Base-by-base conservation (phyloP, 1,284 basidiomycete genomes). In the Malassezia sympodialis region DNA sequence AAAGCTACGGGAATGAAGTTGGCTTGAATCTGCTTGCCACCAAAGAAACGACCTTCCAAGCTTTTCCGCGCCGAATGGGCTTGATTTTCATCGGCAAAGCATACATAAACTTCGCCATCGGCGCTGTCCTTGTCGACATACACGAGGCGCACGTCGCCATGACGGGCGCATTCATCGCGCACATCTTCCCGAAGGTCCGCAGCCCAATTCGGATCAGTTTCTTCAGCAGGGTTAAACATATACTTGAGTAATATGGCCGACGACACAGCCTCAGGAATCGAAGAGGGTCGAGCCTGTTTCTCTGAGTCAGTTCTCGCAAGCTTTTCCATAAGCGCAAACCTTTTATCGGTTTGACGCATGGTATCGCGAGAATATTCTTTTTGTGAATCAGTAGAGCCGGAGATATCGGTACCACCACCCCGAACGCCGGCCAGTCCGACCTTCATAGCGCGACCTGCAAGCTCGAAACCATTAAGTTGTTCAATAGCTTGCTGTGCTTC, bases 401-500 rank as follows among this genome's bases (percentile, higher is more conserved):
- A 8, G 27, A 28, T 21, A 11, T 6, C 10, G 5, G 8, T 21
- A 15, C 54, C 54, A 12, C 43, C 41, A 4, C 19, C 32, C n/a
- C 44, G 51, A 12, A 40, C 42, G 34, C 58, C 58, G 10, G 54
- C 48, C 15, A 66, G 65, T 23, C 68, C 67, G 2, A 73, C 67
- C n/a, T 64, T 47, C 50, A 73, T 72, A 53, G 85, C 86, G 58
- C 93, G 83, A 43, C 90, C 94, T 43, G 94, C 93, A 49, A 99
- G 81, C 68, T 94, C 90, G 72, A 98, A 96, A 11, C 88, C 88
- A 79, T 96, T 90, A 90, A 99, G 96, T 65, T 94, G 89, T 70
- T 96, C 90, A 35, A 93, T 78, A 15, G 93, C 93, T 83, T 91
- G 91, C 75, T 88, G 86, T 17, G 94, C 93, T 72, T 96, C 87